Percentiles rank a stretch among this genome's conserved stretches.
Evolutionary conservation across 73 alveolate genomes (phyloP).

Genomic region (Tetrahymena malaccensis): DNA sequence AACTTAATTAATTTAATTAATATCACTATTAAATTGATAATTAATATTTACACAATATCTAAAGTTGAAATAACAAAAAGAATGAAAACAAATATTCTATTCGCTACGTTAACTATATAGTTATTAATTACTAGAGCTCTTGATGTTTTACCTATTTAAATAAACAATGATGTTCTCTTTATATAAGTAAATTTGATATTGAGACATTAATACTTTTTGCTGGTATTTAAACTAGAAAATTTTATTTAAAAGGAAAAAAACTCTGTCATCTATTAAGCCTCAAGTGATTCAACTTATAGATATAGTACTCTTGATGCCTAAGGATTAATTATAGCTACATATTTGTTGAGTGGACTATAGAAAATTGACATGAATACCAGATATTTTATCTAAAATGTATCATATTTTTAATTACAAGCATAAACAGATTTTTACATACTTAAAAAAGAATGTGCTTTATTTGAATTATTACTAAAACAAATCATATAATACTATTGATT

Average conservation of each 20-base stretch:
- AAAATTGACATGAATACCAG: background rate
- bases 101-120: background rate
- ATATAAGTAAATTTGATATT: background rate
- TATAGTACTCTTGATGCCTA: background rate
- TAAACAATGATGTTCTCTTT: background rate
- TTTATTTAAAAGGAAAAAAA: background rate
- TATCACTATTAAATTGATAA: too few species aligned
- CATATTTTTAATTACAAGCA: background rate
- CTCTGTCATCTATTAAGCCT: background rate
- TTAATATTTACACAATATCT: too few species aligned
- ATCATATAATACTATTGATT: background rate
- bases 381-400: background rate
- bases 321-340: background rate
- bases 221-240: too few species aligned
- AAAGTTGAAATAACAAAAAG: background rate
- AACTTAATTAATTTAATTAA: background rate
- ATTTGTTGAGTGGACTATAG: background rate
- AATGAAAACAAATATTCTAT: background rate
- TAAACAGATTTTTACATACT: background rate
- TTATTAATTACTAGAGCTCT: background rate
- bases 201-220: too few species aligned
- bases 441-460: background rate
- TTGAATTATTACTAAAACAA: background rate
- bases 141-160: background rate
- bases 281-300: background rate